phyloP scores from a whole-genome alignment of 1,139 yeast species.

The Tardiomyces digboiensis region DNA sequence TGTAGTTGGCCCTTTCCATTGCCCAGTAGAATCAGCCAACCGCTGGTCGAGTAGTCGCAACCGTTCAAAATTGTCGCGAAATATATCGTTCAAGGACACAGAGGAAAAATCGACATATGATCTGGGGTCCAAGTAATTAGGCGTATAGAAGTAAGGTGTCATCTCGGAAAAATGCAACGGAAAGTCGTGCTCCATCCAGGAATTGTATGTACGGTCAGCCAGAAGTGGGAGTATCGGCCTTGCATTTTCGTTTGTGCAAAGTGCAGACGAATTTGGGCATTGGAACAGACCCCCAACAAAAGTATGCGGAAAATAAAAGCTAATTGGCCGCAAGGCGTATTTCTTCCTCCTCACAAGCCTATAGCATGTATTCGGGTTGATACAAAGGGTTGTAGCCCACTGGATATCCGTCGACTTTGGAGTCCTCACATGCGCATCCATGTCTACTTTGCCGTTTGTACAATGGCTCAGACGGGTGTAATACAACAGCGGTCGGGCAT shows the following conservation, averaged over 20 bases:
- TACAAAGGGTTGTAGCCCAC: slow-evolving; percentile 47
- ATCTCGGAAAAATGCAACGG: not conserved
- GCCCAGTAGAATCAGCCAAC: too few relatives aligned
- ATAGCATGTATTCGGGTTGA: slow-evolving; percentile 33
- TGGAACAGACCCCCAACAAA: slow-evolving; percentile 60
- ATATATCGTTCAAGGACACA: not conserved
- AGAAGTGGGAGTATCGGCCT: slow-evolving; percentile 48
- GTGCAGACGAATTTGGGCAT: slow-evolving; percentile 32
- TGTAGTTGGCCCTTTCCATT: too few relatives aligned
- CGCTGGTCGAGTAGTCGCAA: too few relatives aligned
- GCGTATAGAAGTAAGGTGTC: not conserved
- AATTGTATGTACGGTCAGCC: slow-evolving; percentile 44
- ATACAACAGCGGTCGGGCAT: slow-evolving; percentile 36
- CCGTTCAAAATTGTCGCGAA: not conserved
- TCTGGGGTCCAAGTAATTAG: not conserved
- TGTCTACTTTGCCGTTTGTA: slow-evolving; percentile 41
- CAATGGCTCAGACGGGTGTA: slow-evolving; percentile 47
- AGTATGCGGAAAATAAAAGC: slow-evolving; percentile 47
- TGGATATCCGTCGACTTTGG: slow-evolving; percentile 34
- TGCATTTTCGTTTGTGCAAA: slow-evolving; percentile 24
- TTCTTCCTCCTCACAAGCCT: slow-evolving; percentile 55
- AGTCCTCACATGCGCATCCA: slow-evolving; percentile 33
- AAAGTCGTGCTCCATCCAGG: slow-evolving; percentile 29
- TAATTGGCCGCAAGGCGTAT: slow-evolving; percentile 41
- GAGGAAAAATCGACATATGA: not conserved